Evolutionary conservation across 2,329 filamentous ascomycete species (phyloP).

Genomic region (Fusarium succisae): DNA sequence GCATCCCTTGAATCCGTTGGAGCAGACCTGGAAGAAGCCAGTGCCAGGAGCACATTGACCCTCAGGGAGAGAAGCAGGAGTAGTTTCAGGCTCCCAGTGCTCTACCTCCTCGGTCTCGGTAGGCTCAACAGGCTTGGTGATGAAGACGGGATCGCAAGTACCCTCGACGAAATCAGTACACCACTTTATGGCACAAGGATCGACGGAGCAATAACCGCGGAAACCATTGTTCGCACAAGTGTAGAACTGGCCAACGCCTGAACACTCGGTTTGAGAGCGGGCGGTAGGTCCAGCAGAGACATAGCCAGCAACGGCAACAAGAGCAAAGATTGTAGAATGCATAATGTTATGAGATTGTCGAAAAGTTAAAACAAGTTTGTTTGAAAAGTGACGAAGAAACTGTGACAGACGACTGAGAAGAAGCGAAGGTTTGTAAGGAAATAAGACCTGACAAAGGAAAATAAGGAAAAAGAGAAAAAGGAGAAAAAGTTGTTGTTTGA

Average conservation of each 20-base stretch:
- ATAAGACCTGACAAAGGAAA: conserved; percentile 34
- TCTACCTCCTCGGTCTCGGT: background rate
- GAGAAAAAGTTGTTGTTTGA: conserved; percentile 4
- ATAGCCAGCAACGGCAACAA: conserved; percentile 21
- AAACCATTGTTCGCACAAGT: conserved; percentile 23
- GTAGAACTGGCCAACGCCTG: conserved; percentile 21
- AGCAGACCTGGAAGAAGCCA: conserved; percentile 13
- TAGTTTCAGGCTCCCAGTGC: background rate
- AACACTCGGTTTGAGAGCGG: conserved; percentile 17
- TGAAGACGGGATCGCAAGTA: conserved; percentile 22
- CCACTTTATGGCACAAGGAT: conserved; percentile 23
- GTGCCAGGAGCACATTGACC: conserved; percentile 4
- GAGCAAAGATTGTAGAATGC: conserved; percentile 28
- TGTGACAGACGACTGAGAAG: conserved; percentile 13
- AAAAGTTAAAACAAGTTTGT: background rate
- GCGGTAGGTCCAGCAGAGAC: conserved; percentile 7
- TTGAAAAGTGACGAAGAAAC: conserved; percentile 10
- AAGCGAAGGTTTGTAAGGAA: conserved; percentile 34
- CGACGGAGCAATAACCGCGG: conserved; percentile 19
- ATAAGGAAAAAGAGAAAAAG: conserved; percentile 18
- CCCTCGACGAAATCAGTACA: conserved; percentile 15
- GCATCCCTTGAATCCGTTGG: conserved; percentile 3
- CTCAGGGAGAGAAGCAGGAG: background rate
- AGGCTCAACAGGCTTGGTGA: background rate
- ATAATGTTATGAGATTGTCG: conserved; percentile 12